Percentiles rank a stretch among this genome's conserved stretches.
Evolutionary conservation across 2,329 filamentous ascomycete species (phyloP).

Genomic region (Fusarium musae): DNA sequence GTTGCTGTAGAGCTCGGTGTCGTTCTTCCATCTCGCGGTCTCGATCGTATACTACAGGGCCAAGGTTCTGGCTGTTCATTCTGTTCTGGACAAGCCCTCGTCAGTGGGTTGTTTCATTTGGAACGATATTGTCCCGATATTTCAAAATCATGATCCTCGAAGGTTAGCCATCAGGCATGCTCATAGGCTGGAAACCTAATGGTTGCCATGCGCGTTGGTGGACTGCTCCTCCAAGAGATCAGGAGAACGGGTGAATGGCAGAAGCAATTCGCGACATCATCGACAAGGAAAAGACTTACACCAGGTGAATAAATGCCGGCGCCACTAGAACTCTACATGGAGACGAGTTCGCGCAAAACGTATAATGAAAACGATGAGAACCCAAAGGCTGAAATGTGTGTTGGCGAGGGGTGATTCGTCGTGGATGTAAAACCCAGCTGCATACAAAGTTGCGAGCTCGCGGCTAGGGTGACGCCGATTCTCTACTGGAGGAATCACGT

Average conservation of each 20-base stretch:
- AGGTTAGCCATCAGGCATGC: neutral
- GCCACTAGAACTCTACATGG: constrained; percentile 51
- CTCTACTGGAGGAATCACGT: constrained; percentile 49
- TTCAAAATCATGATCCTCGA: neutral
- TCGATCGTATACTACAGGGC: constrained; percentile 58
- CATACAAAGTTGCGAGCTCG: constrained; percentile 52
- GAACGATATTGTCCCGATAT: neutral
- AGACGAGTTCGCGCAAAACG: constrained; percentile 41
- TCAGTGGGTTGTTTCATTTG: constrained; percentile 24
- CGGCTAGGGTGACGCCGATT: constrained; percentile 51
- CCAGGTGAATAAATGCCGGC: constrained; percentile 49
- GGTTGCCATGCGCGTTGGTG: constrained; percentile 2
- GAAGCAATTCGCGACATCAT: constrained; percentile 42
- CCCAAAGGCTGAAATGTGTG: constrained; percentile 28
- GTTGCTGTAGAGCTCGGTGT: constrained; percentile 58
- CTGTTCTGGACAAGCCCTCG: constrained; percentile 36
- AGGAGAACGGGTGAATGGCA: constrained; percentile 36
- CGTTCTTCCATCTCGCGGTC: constrained; percentile 62
- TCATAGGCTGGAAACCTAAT: neutral
- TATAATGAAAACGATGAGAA: constrained; percentile 25
- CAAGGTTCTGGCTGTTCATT: constrained; percentile 61
- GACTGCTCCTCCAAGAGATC: constrained; percentile 35
- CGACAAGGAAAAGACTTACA: constrained; percentile 48
- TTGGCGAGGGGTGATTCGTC: constrained; percentile 32
- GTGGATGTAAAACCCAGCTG: constrained; percentile 39